Evolutionary conservation across 352 stramenopile species (phyloP).

Genomic region (Globisporangium rhizosaccharum): DNA sequence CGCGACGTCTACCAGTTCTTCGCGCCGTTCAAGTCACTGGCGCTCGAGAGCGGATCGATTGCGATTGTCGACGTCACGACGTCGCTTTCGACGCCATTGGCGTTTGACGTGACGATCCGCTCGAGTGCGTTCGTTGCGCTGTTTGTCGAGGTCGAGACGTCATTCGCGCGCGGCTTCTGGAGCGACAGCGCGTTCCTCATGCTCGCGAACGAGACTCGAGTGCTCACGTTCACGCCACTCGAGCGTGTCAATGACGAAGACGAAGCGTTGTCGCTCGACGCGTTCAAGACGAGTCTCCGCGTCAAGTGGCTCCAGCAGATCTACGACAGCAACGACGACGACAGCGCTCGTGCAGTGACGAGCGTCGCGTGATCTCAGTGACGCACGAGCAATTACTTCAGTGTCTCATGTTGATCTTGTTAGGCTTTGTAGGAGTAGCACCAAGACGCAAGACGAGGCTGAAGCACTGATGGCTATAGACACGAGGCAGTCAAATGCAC

Average conservation of each 20-base stretch:
- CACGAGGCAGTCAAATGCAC: not conserved
- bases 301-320: constrained; percentile 77
- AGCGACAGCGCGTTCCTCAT: constrained; percentile 72
- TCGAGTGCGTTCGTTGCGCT: constrained; percentile 54
- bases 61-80: constrained; percentile 11
- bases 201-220: constrained; percentile 46
- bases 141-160: constrained; percentile 66
- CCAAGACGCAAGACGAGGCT: too few relatives aligned
- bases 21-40: constrained; percentile 57
- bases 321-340: constrained; percentile 23
- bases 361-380: not conserved
- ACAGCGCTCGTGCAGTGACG: not conserved
- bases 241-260: constrained; percentile 2
- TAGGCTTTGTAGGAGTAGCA: too few relatives aligned
- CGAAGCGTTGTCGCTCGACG: constrained; percentile 16
- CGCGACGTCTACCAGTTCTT: constrained; percentile 65
- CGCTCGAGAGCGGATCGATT: constrained; percentile 31
- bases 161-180: constrained; percentile 51
- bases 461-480: too few relatives aligned
- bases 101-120: constrained; percentile 43
- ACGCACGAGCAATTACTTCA: not conserved
- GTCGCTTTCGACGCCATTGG: not conserved
- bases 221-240: constrained; percentile 39
- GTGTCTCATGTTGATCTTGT: too few relatives aligned
- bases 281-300: constrained; percentile 30